These are phyloP conservation scores for Pyrenophora tritici-repentis DNA, from an alignment of 2,329 filamentous ascomycete genomes.

Conservation along the genomic window DNA sequence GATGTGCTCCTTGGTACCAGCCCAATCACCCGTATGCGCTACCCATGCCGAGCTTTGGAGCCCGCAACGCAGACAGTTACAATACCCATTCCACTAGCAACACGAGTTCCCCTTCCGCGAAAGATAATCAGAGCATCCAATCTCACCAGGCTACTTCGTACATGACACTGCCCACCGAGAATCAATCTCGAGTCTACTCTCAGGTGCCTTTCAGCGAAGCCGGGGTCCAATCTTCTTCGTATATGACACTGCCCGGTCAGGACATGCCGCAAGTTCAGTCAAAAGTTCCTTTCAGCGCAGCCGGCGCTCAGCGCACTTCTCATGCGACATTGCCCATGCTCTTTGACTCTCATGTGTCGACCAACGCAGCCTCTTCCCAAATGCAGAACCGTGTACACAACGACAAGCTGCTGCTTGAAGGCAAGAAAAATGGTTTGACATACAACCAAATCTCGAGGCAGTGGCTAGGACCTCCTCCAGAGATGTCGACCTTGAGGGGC, in stretches of 20 bases:
- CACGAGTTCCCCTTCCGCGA: not conserved
- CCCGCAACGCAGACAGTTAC: not conserved
- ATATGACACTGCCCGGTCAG: not conserved
- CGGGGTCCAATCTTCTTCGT: constrained; percentile 1
- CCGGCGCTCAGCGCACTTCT: constrained; percentile 1
- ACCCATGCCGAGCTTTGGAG: not conserved
- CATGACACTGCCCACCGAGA: not conserved
- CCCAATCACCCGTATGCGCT: not conserved
- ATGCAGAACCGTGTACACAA: constrained; percentile 24
- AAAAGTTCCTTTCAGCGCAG: not conserved
- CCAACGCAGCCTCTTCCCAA: constrained; percentile 1
- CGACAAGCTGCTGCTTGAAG: constrained; percentile 54
- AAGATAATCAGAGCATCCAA: not conserved
- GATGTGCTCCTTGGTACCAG: constrained; percentile 12
- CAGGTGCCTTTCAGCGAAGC: not conserved
- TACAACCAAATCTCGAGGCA: constrained; percentile 66
- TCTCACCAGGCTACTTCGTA: not conserved
- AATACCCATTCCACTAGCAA: not conserved
- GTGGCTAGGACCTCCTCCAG: constrained; percentile 63
- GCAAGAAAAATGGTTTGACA: constrained; percentile 62
- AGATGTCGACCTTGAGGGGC: constrained; percentile 74
- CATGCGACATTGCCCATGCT: not conserved
- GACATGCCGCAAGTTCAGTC: not conserved
- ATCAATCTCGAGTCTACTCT: constrained; percentile 1
- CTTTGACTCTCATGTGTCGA: constrained; percentile 4